Conservation (phyloP, 257 asterid genomes). For the Capsicum rhomboideum region DNA sequence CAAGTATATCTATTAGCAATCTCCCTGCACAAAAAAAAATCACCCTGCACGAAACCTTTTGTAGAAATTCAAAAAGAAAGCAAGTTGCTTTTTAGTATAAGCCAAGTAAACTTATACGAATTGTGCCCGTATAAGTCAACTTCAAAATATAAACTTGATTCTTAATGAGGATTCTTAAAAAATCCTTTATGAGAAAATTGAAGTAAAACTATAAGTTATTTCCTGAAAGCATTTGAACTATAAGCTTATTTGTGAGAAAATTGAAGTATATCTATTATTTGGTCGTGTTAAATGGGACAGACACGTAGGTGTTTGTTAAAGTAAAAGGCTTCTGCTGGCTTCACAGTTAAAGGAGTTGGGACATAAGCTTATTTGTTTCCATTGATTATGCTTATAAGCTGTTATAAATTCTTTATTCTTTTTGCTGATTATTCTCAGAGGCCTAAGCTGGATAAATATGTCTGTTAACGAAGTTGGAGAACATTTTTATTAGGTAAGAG, state of each 20-base stretch:
- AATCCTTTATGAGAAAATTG: neutral
- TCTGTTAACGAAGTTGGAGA: neutral
- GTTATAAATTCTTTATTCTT: neutral
- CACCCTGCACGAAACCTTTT: neutral
- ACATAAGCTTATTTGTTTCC: neutral
- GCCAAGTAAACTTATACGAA: neutral
- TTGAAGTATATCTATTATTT: neutral
- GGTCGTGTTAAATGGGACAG: neutral
- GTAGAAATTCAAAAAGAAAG: neutral
- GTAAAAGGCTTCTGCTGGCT: neutral
- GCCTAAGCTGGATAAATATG: neutral
- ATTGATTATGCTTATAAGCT: neutral
- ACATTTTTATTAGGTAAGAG: conserved; percentile 53
- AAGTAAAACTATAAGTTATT: neutral
- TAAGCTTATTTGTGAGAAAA: too few species aligned
- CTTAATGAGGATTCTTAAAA: neutral
- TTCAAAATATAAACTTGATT: neutral
- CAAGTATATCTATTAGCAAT: neutral
- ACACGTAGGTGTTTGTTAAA: neutral
- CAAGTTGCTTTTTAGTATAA: neutral
- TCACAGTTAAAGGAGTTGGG: neutral
- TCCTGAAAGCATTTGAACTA: neutral
- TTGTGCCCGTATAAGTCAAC: neutral
- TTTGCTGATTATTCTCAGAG: neutral
- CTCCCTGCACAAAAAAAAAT: neutral